Base-by-base conservation (phyloP, 176 grass and related monocot species). In the Oryza rufipogon region DNA sequence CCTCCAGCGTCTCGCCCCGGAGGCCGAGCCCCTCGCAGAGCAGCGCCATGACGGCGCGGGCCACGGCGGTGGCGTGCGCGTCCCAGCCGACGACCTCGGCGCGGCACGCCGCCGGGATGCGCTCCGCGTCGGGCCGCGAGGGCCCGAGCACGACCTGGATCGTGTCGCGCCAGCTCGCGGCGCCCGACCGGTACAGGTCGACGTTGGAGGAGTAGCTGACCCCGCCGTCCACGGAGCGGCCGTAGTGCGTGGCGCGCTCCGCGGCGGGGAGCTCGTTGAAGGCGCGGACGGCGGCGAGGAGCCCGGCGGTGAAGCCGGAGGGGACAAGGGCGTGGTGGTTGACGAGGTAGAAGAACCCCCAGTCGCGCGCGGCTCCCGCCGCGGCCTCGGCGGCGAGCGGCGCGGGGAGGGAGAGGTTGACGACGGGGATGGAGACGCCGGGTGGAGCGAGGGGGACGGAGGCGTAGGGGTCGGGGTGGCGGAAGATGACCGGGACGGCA, bases 121-220 rank as follows among this genome's bases (percentile, higher is more conserved):
- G 83, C 0, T 74, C 95, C 4, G 74, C 61, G 47, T 97, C 88
- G 2, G 86, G 16, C 39, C 22, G 74, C 13, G 39, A 64, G 16
- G 92, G 86, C 17, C 90, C 92, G 75, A 84, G 83, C 13, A 9
- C 8, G 3, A 94, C 15, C 86, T 92, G 92, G 70, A 94, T 78
- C 45, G 95, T 97, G 86, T 94, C 95, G 13, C 95, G 92, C 94
- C 94, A 97, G 92, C 92, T 97, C 30, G 88, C 90, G 52, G 94
- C 94, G 22, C 78, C 32, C 63, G 94, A 87, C 1, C 34, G 60
- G 88, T 71, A 94, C 47, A 94, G 86, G 56, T 97, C 94, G 0
- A 92, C 77, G 82, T 97, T 97, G 74, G 94, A 97, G 32, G 74
- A 94, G 86, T 97, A 97, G 83, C 41, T 60, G 66, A 94, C 84